Evolutionary conservation across 2,329 filamentous ascomycete genomes (phyloP).

Genomic region (Ceratocystis variospora): DNA sequence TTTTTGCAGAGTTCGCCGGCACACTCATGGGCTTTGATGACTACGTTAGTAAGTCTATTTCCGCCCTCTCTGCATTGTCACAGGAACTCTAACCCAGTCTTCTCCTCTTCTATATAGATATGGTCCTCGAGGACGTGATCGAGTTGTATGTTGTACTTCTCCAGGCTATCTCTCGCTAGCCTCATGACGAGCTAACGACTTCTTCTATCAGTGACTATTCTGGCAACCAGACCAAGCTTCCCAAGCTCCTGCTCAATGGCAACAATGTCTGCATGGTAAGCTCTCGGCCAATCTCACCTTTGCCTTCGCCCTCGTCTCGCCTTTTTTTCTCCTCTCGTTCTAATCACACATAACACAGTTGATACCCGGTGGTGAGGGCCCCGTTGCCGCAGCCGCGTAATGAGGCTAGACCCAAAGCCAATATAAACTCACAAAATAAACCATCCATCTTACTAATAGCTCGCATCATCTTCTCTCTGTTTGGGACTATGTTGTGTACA

Average conservation of each 20-base stretch:
- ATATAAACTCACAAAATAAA: slow-evolving; percentile 8
- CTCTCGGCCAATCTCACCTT: not conserved
- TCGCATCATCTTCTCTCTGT: not conserved
- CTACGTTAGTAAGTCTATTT: slow-evolving; percentile 80
- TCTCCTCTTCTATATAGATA: slow-evolving; percentile 45
- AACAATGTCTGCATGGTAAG: slow-evolving; percentile 99
- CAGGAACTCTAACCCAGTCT: slow-evolving; percentile 21
- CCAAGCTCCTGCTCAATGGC: slow-evolving; percentile 90
- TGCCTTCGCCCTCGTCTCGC: not conserved
- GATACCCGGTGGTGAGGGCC: slow-evolving; percentile 66
- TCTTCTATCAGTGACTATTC: slow-evolving; percentile 62
- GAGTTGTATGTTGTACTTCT: slow-evolving; percentile 58
- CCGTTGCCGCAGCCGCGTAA: slow-evolving; percentile 29
- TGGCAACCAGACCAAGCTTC: slow-evolving; percentile 72
- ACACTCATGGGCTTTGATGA: slow-evolving; percentile 94
- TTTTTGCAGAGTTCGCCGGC: slow-evolving; percentile 69
- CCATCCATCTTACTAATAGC: not conserved
- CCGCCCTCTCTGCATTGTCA: not conserved
- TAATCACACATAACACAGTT: slow-evolving; percentile 36
- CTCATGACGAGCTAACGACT: not conserved
- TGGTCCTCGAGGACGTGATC: slow-evolving; percentile 94
- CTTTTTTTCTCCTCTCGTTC: not conserved
- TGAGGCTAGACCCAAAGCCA: not conserved
- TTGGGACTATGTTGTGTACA: not conserved
- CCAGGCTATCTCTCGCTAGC: not conserved